Evolutionary conservation across 139 green algal genomes (phyloP), one percentile per base, ranked within the genome.

Genomic region (Tetradesmus obliquus): DNA sequence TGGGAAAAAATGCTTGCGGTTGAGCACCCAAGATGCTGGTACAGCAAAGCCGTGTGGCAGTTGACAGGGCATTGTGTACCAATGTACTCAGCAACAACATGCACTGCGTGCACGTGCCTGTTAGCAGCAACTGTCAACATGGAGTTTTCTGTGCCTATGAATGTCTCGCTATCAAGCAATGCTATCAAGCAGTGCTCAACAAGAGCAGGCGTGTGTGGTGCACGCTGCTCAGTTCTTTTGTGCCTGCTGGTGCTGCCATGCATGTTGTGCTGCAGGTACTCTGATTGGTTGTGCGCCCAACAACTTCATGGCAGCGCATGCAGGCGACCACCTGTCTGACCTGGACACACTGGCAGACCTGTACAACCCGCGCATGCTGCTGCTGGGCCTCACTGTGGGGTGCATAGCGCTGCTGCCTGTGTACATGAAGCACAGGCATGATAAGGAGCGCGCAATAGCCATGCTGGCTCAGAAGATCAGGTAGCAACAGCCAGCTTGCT

Each of bases 201-300:
- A 45, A 45, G 32, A 45, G 32, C 32, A 45, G 32, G 32, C 32
- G 32, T 19, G n/a, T 6, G 7, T 54, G 15, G 74, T 82, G 74
- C 74, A 82, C 0, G 24, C 74, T 82, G 20, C 74, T 54, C 1
- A 54, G 60, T 72, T 82, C 22, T 45, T 6, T 51, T 51, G 74
- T 51, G 8, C n/a, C 51, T 66, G 20, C 3, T 55, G 32, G 22
- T 86, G 72, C 54, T 83, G 79, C 79, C 15, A 19, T 7, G 54
- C 0, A 4, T 8, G 22, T 19, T 55, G 19, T 91, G 74, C 24
- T 57, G 62, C 93, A 97, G 95, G 93, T 55, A 97, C 95, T 3
- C 82, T 97, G 55, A 74, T 97, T 3, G 95, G 95, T 51, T 97
- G 95, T 90, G 57, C 95, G 74, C 95, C 95, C 54, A 97, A 97